phyloP scores from a whole-genome alignment of 495 filamentous ascomycete species.

The Chaetomium cochliodes region DNA sequence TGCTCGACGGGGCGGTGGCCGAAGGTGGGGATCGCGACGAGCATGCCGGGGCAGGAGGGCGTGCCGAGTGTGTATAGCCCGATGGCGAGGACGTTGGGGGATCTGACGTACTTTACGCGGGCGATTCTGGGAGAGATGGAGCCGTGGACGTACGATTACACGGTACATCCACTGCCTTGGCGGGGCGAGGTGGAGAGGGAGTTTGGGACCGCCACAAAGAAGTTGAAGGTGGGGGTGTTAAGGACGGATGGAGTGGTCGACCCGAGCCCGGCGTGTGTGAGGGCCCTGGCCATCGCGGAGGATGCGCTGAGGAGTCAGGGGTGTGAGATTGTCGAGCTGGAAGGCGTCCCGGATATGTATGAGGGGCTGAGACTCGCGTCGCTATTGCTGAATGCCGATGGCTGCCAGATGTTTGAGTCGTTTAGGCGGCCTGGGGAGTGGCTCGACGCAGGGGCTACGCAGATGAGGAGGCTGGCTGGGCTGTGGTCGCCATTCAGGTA shows the following conservation, averaged over 20 bases:
- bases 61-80: conserved; percentile 87
- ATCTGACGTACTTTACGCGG: conserved; percentile 82
- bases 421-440: conserved; percentile 75
- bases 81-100: conserved; percentile 84
- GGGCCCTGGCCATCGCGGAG: conserved; percentile 71
- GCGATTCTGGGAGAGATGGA: conserved; percentile 70
- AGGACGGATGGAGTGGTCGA: conserved; percentile 82
- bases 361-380: conserved; percentile 76
- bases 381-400: conserved; percentile 84
- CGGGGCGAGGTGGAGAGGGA: conserved; percentile 57
- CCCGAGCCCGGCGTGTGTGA: conserved; percentile 77
- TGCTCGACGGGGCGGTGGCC: conserved; percentile 98
- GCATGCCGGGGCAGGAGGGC: conserved; percentile 93
- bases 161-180: conserved; percentile 84
- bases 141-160: conserved; percentile 90
- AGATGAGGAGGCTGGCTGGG: conserved; percentile 69
- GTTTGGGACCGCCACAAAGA: conserved; percentile 49
- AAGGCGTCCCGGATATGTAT: conserved; percentile 59
- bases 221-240: conserved; percentile 74
- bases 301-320: conserved; percentile 66
- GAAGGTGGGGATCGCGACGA: conserved; percentile 77
- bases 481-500: conserved; percentile 75
- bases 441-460: conserved; percentile 73
- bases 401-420: conserved; percentile 76
- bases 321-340: conserved; percentile 74